Evolutionary conservation across 495 filamentous ascomycete species (phyloP).

Genomic region (Aspergillus sparsus): DNA sequence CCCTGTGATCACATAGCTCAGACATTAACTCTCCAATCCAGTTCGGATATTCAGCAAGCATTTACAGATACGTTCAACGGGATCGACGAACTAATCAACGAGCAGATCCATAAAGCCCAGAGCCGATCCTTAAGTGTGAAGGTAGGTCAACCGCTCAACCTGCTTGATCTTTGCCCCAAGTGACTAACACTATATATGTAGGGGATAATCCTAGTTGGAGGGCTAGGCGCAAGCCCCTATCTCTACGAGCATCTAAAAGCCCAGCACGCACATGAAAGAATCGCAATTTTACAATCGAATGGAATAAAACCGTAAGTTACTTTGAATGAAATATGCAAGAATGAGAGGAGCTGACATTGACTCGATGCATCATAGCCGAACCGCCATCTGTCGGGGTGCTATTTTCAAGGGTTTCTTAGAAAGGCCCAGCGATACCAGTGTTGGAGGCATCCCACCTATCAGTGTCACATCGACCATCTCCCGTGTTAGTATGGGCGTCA

Average conservation of each 20-base stretch:
- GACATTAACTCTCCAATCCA: background rate
- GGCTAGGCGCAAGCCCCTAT: slow-evolving; percentile 15
- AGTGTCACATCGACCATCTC: slow-evolving; percentile 13
- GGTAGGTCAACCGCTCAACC: background rate
- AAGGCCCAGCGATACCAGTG: slow-evolving; percentile 3
- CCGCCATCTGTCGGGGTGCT: slow-evolving; percentile 11
- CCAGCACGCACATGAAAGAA: slow-evolving; percentile 4
- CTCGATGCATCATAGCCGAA: slow-evolving; percentile 1
- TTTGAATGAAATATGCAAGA: background rate
- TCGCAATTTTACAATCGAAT: slow-evolving; percentile 10
- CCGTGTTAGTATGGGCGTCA: slow-evolving; percentile 9
- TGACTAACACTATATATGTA: background rate
- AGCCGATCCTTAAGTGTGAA: slow-evolving; percentile 8
- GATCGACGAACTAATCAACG: slow-evolving; percentile 9
- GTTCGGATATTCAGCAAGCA: slow-evolving; percentile 13
- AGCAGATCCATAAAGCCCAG: slow-evolving; percentile 9
- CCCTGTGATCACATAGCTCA: too few relatives aligned
- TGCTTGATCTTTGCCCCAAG: background rate
- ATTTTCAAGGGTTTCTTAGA: slow-evolving; percentile 15
- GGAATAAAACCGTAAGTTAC: slow-evolving; percentile 14
- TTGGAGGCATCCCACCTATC: slow-evolving; percentile 4
- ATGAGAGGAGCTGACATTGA: background rate
- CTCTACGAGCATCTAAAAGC: slow-evolving; percentile 15
- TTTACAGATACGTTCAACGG: slow-evolving; percentile 11
- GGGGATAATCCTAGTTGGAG: slow-evolving; percentile 17